Evolutionary conservation across 345 rosid species (phyloP), one percentile per base, ranked within the genome.

Genomic region (Linum trigynum): DNA sequence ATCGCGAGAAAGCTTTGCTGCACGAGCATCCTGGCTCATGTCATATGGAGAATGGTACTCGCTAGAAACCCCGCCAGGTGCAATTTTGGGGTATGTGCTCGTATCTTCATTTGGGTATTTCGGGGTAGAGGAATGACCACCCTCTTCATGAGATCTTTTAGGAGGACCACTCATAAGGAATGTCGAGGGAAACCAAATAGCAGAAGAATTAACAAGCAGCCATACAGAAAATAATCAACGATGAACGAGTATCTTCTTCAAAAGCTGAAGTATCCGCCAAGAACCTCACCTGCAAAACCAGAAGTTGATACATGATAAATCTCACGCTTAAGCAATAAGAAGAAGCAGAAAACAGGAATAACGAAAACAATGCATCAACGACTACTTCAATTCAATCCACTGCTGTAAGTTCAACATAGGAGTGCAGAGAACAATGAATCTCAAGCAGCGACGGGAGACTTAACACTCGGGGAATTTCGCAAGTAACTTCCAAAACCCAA

Each of bases 131-230:
- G 98, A 76, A 68, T 84, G 82, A 67, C 81, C 85, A 67, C 80
- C 87, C 57, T 90, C 97, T 67, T 94, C 97, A 17, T 85, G 95
- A 70, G 89, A 72, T 84, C 96, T 82, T 79, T 90, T 94, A 17
- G 96, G 92, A 69, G 77, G 79, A 69, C 85, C 83, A 68, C 92
- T 89, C 96, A 89, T 89, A 23, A 53, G 61, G 57, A 39, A 61
- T 10, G 71, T 38, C 55, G 42, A 55, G 32, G 32, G 32, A 23
- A 23, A 23, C 32, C 32, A 23, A 23, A 23, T 23, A 23, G 32
- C 32, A 23, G 32, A 23, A 23, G 32, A 23, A 23, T 23, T 23
- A 23, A 23, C 32, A 23, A 23, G 32, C 32, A 23, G 32, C 32
- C 32, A 23, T 23, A 23, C 32, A 23, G 17, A 2, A 38, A 36